These are phyloP conservation scores for Fibroporia radiculosa DNA, from an alignment of 768 basidiomycete species.

Conservation along the genomic window DNA sequence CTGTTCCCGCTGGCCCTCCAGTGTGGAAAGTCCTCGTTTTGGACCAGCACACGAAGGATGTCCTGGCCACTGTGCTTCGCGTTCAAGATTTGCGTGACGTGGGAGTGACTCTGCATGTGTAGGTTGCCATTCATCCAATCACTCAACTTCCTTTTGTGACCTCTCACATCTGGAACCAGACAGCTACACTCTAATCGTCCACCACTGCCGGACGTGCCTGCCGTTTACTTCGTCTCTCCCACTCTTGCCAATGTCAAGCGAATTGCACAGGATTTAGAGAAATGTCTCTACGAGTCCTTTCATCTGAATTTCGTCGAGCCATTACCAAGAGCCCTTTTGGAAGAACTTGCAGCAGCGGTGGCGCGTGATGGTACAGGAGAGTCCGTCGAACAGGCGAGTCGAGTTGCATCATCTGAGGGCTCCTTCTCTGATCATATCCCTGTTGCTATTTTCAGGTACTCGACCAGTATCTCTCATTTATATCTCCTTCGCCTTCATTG, in stretches of 20 bases:
- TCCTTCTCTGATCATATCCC: slow-evolving; percentile 4
- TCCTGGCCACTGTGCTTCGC: slow-evolving; percentile 88
- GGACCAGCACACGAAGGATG: slow-evolving; percentile 93
- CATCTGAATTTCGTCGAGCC: slow-evolving; percentile 95
- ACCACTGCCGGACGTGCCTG: slow-evolving; percentile 89
- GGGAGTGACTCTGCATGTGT: slow-evolving; percentile 98
- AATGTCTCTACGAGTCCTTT: slow-evolving; percentile 84
- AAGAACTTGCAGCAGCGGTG: slow-evolving; percentile 87
- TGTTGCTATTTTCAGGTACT: slow-evolving; percentile 49
- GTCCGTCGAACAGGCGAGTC: slow-evolving; percentile 64
- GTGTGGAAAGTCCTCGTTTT: slow-evolving; percentile 96
- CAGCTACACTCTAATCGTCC: slow-evolving; percentile 89
- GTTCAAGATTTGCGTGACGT: slow-evolving; percentile 96
- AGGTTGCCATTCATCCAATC: slow-evolving; percentile 25
- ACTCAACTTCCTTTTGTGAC: slow-evolving; percentile 4
- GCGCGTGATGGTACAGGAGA: slow-evolving; percentile 80
- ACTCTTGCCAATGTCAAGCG: slow-evolving; percentile 79
- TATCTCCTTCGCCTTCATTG: slow-evolving; percentile 84
- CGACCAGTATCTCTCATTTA: slow-evolving; percentile 96
- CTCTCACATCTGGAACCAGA: slow-evolving; percentile 31
- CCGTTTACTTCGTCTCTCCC: slow-evolving; percentile 93
- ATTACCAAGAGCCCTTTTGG: slow-evolving; percentile 77
- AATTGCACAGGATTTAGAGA: slow-evolving; percentile 90
- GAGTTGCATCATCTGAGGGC: slow-evolving; percentile 5
- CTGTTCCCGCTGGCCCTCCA: slow-evolving; percentile 56